Percentiles rank a stretch among this genome's conserved stretches.
These are phyloP conservation scores for Priceomyces medius DNA, from an alignment of 805 yeast genomes.

Conservation along the genomic window DNA sequence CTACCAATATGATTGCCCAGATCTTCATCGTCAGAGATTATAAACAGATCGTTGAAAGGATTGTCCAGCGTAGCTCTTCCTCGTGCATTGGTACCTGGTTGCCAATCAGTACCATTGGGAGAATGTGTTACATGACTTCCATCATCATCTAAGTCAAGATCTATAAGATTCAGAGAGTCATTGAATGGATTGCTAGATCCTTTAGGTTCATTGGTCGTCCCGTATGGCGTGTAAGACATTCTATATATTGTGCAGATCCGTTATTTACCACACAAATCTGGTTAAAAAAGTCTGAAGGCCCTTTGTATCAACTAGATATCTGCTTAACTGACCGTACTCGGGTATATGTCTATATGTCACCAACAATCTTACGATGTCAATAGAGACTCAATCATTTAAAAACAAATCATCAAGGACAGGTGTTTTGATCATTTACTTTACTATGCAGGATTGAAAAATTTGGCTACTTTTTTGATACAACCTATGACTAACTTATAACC, in stretches of 20 bases:
- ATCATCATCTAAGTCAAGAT: slow-evolving; percentile 24
- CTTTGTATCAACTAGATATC: background rate
- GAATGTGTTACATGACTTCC: slow-evolving; percentile 9
- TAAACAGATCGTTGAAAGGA: slow-evolving; percentile 36
- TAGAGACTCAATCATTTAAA: background rate
- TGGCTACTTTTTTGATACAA: background rate
- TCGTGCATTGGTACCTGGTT: background rate
- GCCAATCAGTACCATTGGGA: background rate
- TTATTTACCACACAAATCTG: background rate
- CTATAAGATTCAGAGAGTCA: slow-evolving; percentile 30
- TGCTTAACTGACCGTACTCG: background rate
- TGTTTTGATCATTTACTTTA: background rate
- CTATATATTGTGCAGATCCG: background rate
- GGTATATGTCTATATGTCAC: background rate
- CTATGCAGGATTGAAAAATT: slow-evolving; percentile 1
- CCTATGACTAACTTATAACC: background rate
- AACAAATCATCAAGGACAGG: background rate
- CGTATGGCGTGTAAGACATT: slow-evolving; percentile 6
- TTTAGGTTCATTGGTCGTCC: background rate
- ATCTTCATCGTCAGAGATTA: slow-evolving; percentile 33
- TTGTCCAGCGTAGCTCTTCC: slow-evolving; percentile 10
- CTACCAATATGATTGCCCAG: slow-evolving; percentile 2
- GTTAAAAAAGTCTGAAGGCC: background rate
- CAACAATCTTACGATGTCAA: background rate
- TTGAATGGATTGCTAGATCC: slow-evolving; percentile 16